Evolutionary conservation across 352 stramenopile genomes (phyloP).

Genomic region (Lagenidium giganteum): DNA sequence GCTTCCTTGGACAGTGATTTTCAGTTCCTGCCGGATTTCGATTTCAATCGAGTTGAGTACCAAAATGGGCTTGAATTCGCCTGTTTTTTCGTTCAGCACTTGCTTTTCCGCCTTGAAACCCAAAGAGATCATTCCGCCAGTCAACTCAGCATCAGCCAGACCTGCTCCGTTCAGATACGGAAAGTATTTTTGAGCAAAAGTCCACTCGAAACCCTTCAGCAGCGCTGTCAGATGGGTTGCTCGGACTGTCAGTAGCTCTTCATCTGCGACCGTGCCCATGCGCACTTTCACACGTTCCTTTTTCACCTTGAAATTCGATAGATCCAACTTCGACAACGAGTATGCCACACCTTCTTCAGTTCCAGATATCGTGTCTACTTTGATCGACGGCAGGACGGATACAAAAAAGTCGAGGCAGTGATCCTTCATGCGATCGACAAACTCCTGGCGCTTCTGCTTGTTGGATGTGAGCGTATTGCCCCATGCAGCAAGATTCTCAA

Average conservation of each 20-base stretch:
- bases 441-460: slow-evolving; percentile 64
- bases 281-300: slow-evolving; percentile 84
- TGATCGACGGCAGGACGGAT: slow-evolving; percentile 78
- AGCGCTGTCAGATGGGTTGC: slow-evolving; percentile 70
- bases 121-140: slow-evolving; percentile 65
- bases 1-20: slow-evolving; percentile 74
- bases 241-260: slow-evolving; percentile 76
- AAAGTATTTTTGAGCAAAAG: slow-evolving; percentile 82
- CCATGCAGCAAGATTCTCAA: slow-evolving; percentile 69
- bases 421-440: slow-evolving; percentile 77
- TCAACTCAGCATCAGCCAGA: slow-evolving; percentile 63
- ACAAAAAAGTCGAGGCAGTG: slow-evolving; percentile 85
- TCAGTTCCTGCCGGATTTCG: slow-evolving; percentile 79
- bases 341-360: slow-evolving; percentile 76
- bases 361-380: slow-evolving; percentile 76
- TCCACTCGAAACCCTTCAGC: slow-evolving; percentile 83
- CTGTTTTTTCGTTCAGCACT: slow-evolving; percentile 43
- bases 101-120: slow-evolving; percentile 82
- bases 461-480: slow-evolving; percentile 54
- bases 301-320: slow-evolving; percentile 80
- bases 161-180: slow-evolving; percentile 82
- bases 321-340: slow-evolving; percentile 69
- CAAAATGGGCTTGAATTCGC: slow-evolving; percentile 64
- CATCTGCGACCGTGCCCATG: slow-evolving; percentile 72
- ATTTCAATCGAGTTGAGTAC: slow-evolving; percentile 81